Evolutionary conservation across 73 alveolate genomes (phyloP), one percentile per base, ranked within the genome.

Genomic region (Chromera velia): DNA sequence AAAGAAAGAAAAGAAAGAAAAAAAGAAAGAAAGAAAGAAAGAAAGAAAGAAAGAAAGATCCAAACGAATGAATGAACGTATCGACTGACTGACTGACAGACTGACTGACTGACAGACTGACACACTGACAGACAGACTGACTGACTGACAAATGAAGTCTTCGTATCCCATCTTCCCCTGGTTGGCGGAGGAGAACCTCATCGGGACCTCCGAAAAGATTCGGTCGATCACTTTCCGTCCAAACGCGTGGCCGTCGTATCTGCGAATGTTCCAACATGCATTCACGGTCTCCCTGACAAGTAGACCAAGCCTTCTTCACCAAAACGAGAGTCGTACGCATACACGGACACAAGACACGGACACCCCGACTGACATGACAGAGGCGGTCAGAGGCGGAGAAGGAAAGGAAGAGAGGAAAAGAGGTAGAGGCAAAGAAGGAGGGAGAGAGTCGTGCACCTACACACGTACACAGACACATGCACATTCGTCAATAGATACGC

Each of bases 131-230:
- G 0, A 30, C 30, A 19, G 19, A 28, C 0, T 70, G 17, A 7
- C 19, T 70, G 64, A 0, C 73, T 68, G 28, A 33, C 48, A 94
- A 34, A 92, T 91, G 82, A 94, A 94, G 74, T 94, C 99, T 82
- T 97, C 99, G 72, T 95, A 97, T 62, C 98, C 91, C 99, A 97
- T 97, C 84, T 93, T 94, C 67, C 94, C 97, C 27, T 92, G 93
- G 71, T 82, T 88, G 17, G 90, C 91, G 22, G 96, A 88, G 64
- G 92, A 92, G 83, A 97, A 97, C 87, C 92, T 93, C 18, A 33
- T 71, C 0, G 99, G 98, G 19, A 95, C 88, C 89, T 97, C 90
- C 69, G 94, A 98, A 87, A 97, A 97, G 63, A 97, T 97, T 72
- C 99, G 91, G 85, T 97, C 99, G 22, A 95, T 96, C 26, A 98